Base-by-base conservation (phyloP, 805 yeast genomes). In the Lipomyces anomalus region DNA sequence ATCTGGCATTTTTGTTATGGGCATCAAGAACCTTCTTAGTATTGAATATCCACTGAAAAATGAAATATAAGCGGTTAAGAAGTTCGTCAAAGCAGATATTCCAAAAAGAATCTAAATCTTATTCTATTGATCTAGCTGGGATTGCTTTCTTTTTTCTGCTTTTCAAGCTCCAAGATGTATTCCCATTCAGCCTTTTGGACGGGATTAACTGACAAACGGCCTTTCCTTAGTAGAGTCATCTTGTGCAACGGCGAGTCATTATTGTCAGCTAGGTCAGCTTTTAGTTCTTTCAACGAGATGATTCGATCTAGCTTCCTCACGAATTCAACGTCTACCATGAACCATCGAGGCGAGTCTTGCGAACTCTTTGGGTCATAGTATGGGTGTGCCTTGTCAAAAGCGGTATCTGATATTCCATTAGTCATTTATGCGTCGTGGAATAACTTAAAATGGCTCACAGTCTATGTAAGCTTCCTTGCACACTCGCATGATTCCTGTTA, bases 241-340 rank as follows among this genome's bases (percentile, higher is more conserved):
- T 72, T 72, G 3, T 48, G 42, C 18, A 75, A 60, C 9, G 64
- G 58, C 0, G 60, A 57, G 6, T 37, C 40, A 17, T 22, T 30
- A 9, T 22, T 6, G 22, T 34, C 30, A 9, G 41, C 44, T 6
- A 30, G 4, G 29, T 61, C 60, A 2, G 45, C 58, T 47, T 67
- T 66, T 24, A 77, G 51, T 42, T 73, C 75, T 1, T 57, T 59
- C 32, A 77, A 57, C 4, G 69, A 45, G 2, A 75, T 52, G 42
- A 74, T 69, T 6, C 75, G 66, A 42, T 65, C 60, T 21, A 78
- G 58, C 22, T 75, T 60, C 47, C 75, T 61, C 22, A 59, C 55
- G 53, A 73, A 75, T 33, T 56, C 57, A 17, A 77, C 74, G 39
- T 73, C 75, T 3, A 76, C 78, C 61, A 78, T 75, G 71, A 77